These are phyloP conservation scores for Aspergillus sp. DNA, from an alignment of 2,329 filamentous ascomycete species.

Conservation along the genomic window DNA sequence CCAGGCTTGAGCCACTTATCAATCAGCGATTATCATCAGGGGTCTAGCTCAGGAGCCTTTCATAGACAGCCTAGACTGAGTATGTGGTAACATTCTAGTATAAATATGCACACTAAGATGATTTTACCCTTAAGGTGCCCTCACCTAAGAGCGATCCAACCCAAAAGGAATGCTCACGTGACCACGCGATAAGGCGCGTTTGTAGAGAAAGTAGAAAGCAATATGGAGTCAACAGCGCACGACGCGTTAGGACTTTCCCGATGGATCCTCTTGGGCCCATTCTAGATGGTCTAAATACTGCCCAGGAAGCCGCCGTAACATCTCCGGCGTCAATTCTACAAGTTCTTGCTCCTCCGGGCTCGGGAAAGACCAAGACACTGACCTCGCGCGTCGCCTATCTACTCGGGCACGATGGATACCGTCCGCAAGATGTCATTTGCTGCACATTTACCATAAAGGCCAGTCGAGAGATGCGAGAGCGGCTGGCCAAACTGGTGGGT, in stretches of 20 bases:
- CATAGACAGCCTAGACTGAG: too few species aligned
- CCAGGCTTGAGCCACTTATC: neutral
- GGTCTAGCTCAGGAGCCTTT: too few species aligned
- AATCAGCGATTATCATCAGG: neutral
- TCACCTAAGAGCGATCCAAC: neutral
- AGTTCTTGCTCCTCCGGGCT: constrained; percentile 64
- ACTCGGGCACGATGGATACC: constrained; percentile 67
- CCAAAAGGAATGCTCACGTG: constrained; percentile 3
- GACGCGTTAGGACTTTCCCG: constrained; percentile 10
- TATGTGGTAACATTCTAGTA: too few species aligned
- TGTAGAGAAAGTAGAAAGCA: neutral
- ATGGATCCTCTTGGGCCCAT: constrained; percentile 51
- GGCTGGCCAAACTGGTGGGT: constrained; percentile 79
- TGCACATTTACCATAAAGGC: constrained; percentile 98
- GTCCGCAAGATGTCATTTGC: constrained; percentile 85
- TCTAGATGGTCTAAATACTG: constrained; percentile 62
- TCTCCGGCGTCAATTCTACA: constrained; percentile 61
- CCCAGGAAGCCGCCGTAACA: constrained; percentile 64
- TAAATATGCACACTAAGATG: too few species aligned
- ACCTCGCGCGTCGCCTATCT: constrained; percentile 91
- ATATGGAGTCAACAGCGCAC: neutral
- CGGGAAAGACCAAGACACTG: constrained; percentile 92
- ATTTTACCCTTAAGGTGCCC: too few species aligned
- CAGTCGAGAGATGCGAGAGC: constrained; percentile 86
- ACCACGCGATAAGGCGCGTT: constrained; percentile 13